These are phyloP conservation scores for Lasiodiplodia sp. DNA, from an alignment of 2,329 filamentous ascomycete genomes.

Conservation along the genomic window DNA sequence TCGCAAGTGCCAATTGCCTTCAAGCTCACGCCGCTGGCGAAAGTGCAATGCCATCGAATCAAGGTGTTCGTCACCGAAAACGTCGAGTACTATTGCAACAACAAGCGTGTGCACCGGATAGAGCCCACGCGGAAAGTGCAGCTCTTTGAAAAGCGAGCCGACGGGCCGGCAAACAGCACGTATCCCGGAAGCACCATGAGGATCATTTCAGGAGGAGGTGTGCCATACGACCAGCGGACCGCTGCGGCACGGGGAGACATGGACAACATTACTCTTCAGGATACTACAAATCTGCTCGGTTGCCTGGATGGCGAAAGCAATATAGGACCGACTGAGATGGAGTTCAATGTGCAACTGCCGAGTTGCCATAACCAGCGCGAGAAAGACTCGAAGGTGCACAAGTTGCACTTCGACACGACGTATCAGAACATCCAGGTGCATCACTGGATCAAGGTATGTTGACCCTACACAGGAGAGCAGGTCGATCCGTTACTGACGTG, in stretches of 20 bases:
- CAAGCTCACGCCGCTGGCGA: slow-evolving; percentile 89
- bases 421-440: slow-evolving; percentile 94
- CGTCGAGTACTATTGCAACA: slow-evolving; percentile 87
- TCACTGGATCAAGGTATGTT: slow-evolving; percentile 91
- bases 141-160: slow-evolving; percentile 86
- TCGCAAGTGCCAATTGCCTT: slow-evolving; percentile 90
- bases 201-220: slow-evolving; percentile 80
- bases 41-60: slow-evolving; percentile 91
- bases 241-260: slow-evolving; percentile 60
- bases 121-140: slow-evolving; percentile 85
- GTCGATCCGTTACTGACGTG: slow-evolving; percentile 6
- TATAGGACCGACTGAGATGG: slow-evolving; percentile 89
- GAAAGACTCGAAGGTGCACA: slow-evolving; percentile 70
- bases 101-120: slow-evolving; percentile 83
- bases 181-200: slow-evolving; percentile 79
- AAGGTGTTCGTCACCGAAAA: slow-evolving; percentile 92
- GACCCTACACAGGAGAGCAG: not conserved
- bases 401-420: slow-evolving; percentile 87
- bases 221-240: slow-evolving; percentile 68
- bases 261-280: slow-evolving; percentile 60
- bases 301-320: slow-evolving; percentile 78
- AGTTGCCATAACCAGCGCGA: slow-evolving; percentile 84
- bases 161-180: slow-evolving; percentile 74
- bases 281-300: slow-evolving; percentile 76
- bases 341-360: slow-evolving; percentile 90